phyloP scores from a whole-genome alignment of 176 grass and related monocot genomes.

The Triticum dicoccoides region DNA sequence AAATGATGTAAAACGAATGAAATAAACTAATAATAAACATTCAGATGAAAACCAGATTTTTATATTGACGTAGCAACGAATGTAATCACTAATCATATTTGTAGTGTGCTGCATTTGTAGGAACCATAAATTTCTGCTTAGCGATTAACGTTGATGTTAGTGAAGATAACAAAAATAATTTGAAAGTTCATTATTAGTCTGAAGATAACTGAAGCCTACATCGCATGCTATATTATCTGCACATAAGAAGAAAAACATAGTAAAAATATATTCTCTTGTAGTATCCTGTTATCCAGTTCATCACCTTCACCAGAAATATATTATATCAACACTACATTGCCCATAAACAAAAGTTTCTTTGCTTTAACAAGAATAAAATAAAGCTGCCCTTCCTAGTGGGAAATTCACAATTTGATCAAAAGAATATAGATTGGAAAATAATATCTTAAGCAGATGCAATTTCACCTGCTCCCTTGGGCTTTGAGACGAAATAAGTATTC shows the following conservation, averaged over 20 bases:
- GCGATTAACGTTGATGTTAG: background rate
- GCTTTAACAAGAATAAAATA: background rate
- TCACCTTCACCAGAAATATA: background rate
- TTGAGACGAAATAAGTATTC: constrained; percentile 84
- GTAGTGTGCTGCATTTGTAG: background rate
- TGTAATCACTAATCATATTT: constrained; percentile 5
- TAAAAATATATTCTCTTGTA: background rate
- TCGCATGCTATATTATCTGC: background rate
- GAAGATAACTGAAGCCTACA: background rate
- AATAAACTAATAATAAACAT: background rate
- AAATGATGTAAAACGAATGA: background rate
- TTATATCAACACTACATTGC: background rate
- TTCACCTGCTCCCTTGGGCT: constrained; percentile 46
- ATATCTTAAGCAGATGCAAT: constrained; percentile 1
- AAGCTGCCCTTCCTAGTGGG: background rate
- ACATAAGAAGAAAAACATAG: background rate
- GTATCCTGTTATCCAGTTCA: background rate
- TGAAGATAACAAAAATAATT: background rate
- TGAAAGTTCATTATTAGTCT: background rate
- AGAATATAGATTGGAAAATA: background rate
- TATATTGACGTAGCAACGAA: background rate
- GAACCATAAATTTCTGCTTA: background rate
- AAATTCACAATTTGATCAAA: background rate
- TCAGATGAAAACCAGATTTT: background rate
- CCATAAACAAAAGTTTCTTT: background rate